Percentiles rank a stretch among this genome's conserved stretches.
Conservation (phyloP, 805 yeast species). For the Saccharomyces kudriavzevii region DNA sequence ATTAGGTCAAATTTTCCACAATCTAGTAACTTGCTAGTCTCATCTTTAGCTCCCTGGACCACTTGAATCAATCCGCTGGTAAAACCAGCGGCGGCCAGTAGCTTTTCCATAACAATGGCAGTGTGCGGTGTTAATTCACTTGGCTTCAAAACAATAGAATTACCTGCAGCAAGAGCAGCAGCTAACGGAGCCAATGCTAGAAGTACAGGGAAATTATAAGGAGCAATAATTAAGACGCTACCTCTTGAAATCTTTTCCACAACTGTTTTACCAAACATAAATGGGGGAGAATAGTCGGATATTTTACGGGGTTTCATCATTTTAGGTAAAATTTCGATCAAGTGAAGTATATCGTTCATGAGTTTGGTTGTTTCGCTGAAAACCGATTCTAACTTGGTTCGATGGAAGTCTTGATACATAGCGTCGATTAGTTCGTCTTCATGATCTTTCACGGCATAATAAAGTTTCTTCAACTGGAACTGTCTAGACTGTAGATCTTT, state of each 20-base stretch:
- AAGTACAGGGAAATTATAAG: slow-evolving; percentile 41
- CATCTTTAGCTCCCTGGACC: slow-evolving; percentile 67
- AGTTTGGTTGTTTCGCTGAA: slow-evolving; percentile 47
- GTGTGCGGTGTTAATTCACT: slow-evolving; percentile 64
- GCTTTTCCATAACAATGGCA: slow-evolving; percentile 45
- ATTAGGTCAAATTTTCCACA: slow-evolving; percentile 66
- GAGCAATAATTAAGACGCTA: slow-evolving; percentile 52
- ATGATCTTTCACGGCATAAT: slow-evolving; percentile 54
- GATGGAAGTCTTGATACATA: slow-evolving; percentile 56
- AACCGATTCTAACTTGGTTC: slow-evolving; percentile 54
- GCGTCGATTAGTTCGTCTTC: slow-evolving; percentile 49
- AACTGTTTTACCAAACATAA: slow-evolving; percentile 31
- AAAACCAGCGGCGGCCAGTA: slow-evolving; percentile 42
- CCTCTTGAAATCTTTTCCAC: slow-evolving; percentile 49
- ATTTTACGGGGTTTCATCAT: slow-evolving; percentile 50
- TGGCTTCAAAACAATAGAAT: slow-evolving; percentile 68
- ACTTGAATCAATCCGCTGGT: slow-evolving; percentile 51
- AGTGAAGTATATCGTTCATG: slow-evolving; percentile 47
- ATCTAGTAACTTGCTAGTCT: slow-evolving; percentile 50
- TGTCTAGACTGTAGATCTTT: slow-evolving; percentile 36
- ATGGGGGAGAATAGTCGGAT: slow-evolving; percentile 25
- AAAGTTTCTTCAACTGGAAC: slow-evolving; percentile 58
- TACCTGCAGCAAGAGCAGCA: slow-evolving; percentile 83
- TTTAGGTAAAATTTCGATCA: slow-evolving; percentile 49
- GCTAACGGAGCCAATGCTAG: slow-evolving; percentile 58